These are phyloP conservation scores for Umbelopsis isabellina DNA, from an alignment of 192 early-diverging fungal genomes.

Conservation along the genomic window DNA sequence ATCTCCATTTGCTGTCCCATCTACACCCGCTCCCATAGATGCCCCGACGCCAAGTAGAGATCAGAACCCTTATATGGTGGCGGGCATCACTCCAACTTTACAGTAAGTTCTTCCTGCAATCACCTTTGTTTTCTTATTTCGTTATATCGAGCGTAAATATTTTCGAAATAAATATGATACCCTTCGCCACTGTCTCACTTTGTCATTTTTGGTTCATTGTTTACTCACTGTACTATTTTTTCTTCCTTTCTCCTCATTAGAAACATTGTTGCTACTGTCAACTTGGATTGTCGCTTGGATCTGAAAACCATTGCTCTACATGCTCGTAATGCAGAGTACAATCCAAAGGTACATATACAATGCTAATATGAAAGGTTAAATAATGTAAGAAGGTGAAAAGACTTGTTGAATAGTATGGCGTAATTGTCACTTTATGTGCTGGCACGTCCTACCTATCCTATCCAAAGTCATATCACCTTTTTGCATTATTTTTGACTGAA, in stretches of 20 bases:
- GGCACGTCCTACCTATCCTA: no score
- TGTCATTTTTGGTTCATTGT: neutral
- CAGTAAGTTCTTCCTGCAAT: conserved; percentile 56
- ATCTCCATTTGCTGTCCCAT: conserved; percentile 43
- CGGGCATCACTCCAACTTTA: conserved; percentile 62
- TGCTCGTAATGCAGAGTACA: conserved; percentile 99
- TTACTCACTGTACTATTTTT: neutral
- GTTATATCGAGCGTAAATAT: neutral
- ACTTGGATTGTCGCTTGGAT: conserved; percentile 95
- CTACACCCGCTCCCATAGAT: conserved; percentile 46
- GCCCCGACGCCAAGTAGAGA: conserved; percentile 47
- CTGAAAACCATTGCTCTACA: conserved; percentile 98
- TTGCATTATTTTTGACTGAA: no score
- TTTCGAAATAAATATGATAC: no score
- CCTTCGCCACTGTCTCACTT: no score
- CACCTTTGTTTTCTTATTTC: conserved; percentile 19
- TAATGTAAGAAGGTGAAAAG: conserved; percentile 18
- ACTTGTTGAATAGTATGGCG: conserved; percentile 9
- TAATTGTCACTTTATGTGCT: no score
- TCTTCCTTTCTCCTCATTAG: conserved; percentile 44
- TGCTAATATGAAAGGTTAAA: neutral
- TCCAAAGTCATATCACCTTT: no score
- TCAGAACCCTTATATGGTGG: conserved; percentile 48
- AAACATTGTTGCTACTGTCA: conserved; percentile 99
- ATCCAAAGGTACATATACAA: conserved; percentile 86